Evolutionary conservation across 805 yeast genomes (phyloP).

Genomic region (Lachancea quebecensis): DNA sequence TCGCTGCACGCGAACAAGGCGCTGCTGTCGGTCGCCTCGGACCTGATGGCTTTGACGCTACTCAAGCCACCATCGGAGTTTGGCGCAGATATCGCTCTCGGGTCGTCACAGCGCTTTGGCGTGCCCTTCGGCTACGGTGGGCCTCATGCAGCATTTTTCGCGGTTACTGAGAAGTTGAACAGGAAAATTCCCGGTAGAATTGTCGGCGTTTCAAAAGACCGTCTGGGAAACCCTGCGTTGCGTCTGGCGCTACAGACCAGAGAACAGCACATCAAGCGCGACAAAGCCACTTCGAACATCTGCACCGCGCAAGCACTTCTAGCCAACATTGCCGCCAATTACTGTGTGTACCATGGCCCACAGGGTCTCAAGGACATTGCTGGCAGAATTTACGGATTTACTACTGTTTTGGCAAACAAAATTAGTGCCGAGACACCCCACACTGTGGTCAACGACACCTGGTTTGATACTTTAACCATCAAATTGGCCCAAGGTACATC

Average conservation of each 20-base stretch:
- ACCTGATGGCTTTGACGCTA: slow-evolving; percentile 79
- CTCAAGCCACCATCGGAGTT: slow-evolving; percentile 77
- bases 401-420: slow-evolving; percentile 60
- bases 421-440: slow-evolving; percentile 39
- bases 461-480: slow-evolving; percentile 85
- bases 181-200: slow-evolving; percentile 96
- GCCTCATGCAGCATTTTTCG: slow-evolving; percentile 96
- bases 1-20: slow-evolving; percentile 67
- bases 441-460: slow-evolving; percentile 48
- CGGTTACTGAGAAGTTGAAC: slow-evolving; percentile 71
- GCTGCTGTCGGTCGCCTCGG: slow-evolving; percentile 80
- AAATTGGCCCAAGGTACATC: slow-evolving; percentile 40
- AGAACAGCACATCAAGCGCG: slow-evolving; percentile 96
- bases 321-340: slow-evolving; percentile 93
- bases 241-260: slow-evolving; percentile 95
- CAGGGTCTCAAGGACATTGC: slow-evolving; percentile 78
- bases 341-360: slow-evolving; percentile 95
- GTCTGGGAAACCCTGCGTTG: slow-evolving; percentile 82
- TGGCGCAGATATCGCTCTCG: slow-evolving; percentile 90
- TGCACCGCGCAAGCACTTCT: slow-evolving; percentile 97
- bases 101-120: slow-evolving; percentile 92
- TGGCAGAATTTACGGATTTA: slow-evolving; percentile 61
- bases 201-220: slow-evolving; percentile 87
- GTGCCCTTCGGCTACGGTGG: slow-evolving; percentile 98
- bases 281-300: slow-evolving; percentile 94